These are phyloP conservation scores for Pseudogymnoascus sp. DNA, from an alignment of 2,329 filamentous ascomycete genomes.

Conservation along the genomic window DNA sequence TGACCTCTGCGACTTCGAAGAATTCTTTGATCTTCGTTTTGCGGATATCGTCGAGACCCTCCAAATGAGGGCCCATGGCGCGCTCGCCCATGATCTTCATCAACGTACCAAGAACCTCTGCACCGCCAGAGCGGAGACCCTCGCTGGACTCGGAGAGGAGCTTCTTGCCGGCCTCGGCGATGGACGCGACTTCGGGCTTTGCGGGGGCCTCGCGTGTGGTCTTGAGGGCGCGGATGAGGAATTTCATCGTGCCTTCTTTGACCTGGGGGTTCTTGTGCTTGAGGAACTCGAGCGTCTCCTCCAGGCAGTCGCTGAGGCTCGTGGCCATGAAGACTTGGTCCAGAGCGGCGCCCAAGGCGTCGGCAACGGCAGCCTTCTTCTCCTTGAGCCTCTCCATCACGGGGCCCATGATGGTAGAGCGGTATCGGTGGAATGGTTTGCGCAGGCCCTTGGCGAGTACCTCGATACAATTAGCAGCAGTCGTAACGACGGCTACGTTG, in stretches of 20 bases:
- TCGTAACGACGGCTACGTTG: conserved; percentile 88
- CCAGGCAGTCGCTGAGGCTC: conserved; percentile 74
- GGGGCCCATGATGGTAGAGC: conserved; percentile 70
- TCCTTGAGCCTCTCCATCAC: conserved; percentile 96
- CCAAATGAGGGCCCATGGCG: conserved; percentile 86
- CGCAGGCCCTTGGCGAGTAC: conserved; percentile 79
- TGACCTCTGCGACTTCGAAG: conserved; percentile 72
- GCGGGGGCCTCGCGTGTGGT: conserved; percentile 76
- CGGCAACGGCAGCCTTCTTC: conserved; percentile 84
- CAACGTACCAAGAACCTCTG: conserved; percentile 83
- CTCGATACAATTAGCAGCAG: conserved; percentile 89
- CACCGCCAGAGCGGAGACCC: conserved; percentile 76
- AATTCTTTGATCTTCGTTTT: conserved; percentile 96
- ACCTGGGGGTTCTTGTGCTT: conserved; percentile 96
- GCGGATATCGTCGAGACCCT: conserved; percentile 88
- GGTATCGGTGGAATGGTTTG: conserved; percentile 70
- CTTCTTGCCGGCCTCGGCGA: conserved; percentile 86
- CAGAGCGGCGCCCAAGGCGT: conserved; percentile 77
- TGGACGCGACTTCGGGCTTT: conserved; percentile 73
- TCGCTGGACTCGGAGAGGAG: conserved; percentile 84
- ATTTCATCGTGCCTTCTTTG: conserved; percentile 90
- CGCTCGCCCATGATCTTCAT: conserved; percentile 99
- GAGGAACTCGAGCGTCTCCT: conserved; percentile 78
- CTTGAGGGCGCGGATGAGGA: conserved; percentile 80
- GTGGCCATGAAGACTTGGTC: conserved; percentile 63